A percentile compares a stretch with the other conserved stretches of the same genome.
These are phyloP conservation scores for Alternaria panax DNA, from an alignment of 2,329 filamentous ascomycete species.

Conservation along the genomic window DNA sequence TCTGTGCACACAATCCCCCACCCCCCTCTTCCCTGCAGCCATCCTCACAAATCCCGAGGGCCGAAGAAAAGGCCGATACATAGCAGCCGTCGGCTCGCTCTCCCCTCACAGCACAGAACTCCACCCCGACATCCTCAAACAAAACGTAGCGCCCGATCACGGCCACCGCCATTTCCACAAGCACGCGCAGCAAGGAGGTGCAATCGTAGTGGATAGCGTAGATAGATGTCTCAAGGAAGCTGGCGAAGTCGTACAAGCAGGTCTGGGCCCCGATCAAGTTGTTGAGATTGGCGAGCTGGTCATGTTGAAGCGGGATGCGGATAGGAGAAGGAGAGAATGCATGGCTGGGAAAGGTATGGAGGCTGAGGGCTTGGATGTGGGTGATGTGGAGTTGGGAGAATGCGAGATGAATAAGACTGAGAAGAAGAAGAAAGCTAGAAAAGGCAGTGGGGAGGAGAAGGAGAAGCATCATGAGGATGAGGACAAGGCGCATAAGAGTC, in stretches of 20 bases:
- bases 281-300: constrained; percentile 87
- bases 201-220: constrained; percentile 71
- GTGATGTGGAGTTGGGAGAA: constrained; percentile 73
- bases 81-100: constrained; percentile 75
- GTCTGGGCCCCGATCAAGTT: constrained; percentile 74
- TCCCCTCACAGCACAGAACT: constrained; percentile 82
- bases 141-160: constrained; percentile 64
- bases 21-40: constrained; percentile 76
- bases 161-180: constrained; percentile 70
- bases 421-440: constrained; percentile 44
- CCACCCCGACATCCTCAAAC: constrained; percentile 75
- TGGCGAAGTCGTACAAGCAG: constrained; percentile 84
- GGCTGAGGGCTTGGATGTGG: constrained; percentile 76
- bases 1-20: constrained; percentile 80
- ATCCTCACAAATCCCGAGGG: constrained; percentile 77
- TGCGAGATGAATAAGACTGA: constrained; percentile 77
- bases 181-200: constrained; percentile 65
- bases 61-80: constrained; percentile 72
- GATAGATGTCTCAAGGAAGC: constrained; percentile 82
- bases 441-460: constrained; percentile 60
- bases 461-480: constrained; percentile 29
- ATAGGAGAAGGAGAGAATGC: constrained; percentile 43
- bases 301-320: constrained; percentile 66
- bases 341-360: constrained; percentile 54
- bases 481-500: constrained; percentile 46